Conservation (phyloP, 768 basidiomycete species). For the Lentinula raphanica region DNA sequence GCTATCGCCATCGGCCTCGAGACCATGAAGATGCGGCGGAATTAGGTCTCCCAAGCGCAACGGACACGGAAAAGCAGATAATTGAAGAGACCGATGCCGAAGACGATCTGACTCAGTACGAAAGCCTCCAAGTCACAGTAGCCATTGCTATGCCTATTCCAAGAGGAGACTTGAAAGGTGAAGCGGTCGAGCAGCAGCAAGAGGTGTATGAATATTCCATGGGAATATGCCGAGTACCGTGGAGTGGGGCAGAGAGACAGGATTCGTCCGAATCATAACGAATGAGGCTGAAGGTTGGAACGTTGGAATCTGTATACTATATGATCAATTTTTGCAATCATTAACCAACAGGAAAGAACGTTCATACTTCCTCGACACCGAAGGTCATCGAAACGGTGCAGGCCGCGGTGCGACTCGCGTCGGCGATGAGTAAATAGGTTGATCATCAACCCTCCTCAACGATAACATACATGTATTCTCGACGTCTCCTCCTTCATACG, state of each 20-base stretch:
- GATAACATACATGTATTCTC: constrained; percentile 43
- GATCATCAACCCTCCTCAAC: constrained; percentile 26
- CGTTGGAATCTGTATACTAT: neutral
- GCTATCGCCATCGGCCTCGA: neutral
- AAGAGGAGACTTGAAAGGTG: neutral
- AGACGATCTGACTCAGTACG: neutral
- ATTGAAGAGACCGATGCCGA: neutral
- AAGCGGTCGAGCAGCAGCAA: neutral
- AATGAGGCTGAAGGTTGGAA: neutral
- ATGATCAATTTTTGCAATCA: too few species aligned
- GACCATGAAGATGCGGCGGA: neutral
- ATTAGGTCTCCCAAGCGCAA: neutral
- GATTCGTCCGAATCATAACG: neutral
- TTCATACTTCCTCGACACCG: neutral
- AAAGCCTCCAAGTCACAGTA: constrained; percentile 31
- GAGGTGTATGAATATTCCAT: neutral
- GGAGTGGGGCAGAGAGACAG: neutral
- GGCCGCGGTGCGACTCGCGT: neutral
- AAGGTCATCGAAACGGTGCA: neutral
- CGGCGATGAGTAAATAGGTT: neutral
- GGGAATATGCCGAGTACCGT: neutral
- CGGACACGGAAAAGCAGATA: neutral
- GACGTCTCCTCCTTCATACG: constrained; percentile 14
- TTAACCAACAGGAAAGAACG: too few species aligned
- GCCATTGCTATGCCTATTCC: constrained; percentile 36